A percentile compares a stretch with the other conserved stretches of the same genome.
These are phyloP conservation scores for Lactuca sativa DNA, from an alignment of 129 eudicot genomes.

Conservation along the genomic window DNA sequence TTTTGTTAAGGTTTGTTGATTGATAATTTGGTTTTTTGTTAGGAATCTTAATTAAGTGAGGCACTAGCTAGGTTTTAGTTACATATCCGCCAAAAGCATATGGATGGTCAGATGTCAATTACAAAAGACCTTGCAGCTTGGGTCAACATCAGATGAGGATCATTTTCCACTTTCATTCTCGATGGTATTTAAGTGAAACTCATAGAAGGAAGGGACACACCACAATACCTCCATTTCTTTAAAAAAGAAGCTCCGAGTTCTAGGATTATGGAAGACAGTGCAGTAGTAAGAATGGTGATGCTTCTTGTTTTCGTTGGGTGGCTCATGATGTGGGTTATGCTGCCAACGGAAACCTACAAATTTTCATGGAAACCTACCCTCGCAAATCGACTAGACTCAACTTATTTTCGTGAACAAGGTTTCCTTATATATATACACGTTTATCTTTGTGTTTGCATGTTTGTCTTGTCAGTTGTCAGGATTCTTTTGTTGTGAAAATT, in stretches of 20 bases:
- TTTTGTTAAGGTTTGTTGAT: not conserved
- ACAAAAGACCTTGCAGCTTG: not conserved
- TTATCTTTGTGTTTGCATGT: not conserved
- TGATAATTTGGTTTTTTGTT: not conserved
- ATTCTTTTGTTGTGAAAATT: not conserved
- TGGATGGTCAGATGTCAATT: not conserved
- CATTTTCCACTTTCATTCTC: not conserved
- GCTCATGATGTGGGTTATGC: conserved; percentile 62
- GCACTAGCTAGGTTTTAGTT: no score
- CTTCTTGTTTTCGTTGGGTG: conserved; percentile 50
- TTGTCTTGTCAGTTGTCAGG: not conserved
- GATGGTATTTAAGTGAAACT: conserved; percentile 16
- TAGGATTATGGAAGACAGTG: conserved; percentile 31
- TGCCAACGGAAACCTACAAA: conserved; percentile 63
- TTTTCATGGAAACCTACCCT: conserved; percentile 50
- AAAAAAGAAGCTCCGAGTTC: not conserved
- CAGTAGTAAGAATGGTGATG: conserved; percentile 32
- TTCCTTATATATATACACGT: not conserved
- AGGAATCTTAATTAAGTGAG: not conserved
- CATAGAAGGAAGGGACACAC: not conserved
- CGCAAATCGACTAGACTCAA: conserved; percentile 39
- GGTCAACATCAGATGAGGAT: not conserved
- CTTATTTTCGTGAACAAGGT: conserved; percentile 71
- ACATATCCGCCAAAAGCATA: not conserved
- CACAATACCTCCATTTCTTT: not conserved